These are phyloP conservation scores for Fraxinus dipetala DNA, from an alignment of 305 asterid species.

Conservation along the genomic window DNA sequence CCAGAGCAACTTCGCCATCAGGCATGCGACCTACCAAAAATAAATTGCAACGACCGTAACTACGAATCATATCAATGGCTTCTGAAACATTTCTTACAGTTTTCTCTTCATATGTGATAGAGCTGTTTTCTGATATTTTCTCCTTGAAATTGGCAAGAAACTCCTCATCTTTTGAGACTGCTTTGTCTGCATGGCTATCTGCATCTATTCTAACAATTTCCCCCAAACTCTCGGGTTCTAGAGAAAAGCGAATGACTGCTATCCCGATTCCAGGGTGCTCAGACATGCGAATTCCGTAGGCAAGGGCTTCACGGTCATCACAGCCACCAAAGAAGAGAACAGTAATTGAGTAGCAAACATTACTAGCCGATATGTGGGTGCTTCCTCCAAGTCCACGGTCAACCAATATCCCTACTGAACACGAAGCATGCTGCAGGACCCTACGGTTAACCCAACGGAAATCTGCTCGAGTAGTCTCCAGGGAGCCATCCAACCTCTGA, in stretches of 20 bases:
- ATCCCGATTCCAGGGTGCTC: slow-evolving; percentile 42
- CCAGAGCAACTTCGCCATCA: slow-evolving; percentile 29
- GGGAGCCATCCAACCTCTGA: slow-evolving; percentile 36
- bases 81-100: slow-evolving; percentile 11
- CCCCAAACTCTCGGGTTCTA: slow-evolving; percentile 5
- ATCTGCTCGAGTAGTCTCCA: slow-evolving; percentile 37
- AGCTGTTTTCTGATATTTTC: neutral
- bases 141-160: slow-evolving; percentile 22
- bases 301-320: slow-evolving; percentile 37
- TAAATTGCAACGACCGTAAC: slow-evolving; percentile 28
- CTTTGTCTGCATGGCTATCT: neutral
- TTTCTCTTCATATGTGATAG: slow-evolving; percentile 29
- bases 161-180: slow-evolving; percentile 23
- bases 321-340: slow-evolving; percentile 27
- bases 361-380: slow-evolving; percentile 23
- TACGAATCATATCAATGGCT: slow-evolving; percentile 20
- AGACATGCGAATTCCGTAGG: slow-evolving; percentile 38
- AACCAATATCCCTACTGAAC: slow-evolving; percentile 29
- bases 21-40: slow-evolving; percentile 37
- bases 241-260: slow-evolving; percentile 20
- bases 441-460: slow-evolving; percentile 23
- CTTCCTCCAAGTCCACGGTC: slow-evolving; percentile 33
- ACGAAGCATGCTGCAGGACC: slow-evolving; percentile 33
- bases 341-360: slow-evolving; percentile 13
- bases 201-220: slow-evolving; percentile 15